Percentiles rank a stretch among this genome's conserved stretches.
Evolutionary conservation across 495 filamentous ascomycete species (phyloP).

Genomic region (Trichoderma gamsii): DNA sequence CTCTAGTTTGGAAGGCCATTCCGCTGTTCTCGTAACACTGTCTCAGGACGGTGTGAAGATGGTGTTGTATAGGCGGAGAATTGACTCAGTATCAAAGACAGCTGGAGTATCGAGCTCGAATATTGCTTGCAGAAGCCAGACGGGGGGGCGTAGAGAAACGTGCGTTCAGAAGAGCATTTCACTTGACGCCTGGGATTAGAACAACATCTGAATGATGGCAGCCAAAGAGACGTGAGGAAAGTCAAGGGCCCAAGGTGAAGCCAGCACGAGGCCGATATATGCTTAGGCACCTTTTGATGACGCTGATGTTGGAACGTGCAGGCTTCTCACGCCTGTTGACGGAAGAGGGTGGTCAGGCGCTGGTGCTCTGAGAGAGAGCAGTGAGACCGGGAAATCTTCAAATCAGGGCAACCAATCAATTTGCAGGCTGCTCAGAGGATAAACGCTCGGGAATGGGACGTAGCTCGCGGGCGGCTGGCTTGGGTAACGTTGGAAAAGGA

Average conservation of each 20-base stretch:
- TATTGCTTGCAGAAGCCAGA: neutral
- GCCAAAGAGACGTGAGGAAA: neutral
- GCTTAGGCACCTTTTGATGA: neutral
- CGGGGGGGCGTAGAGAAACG: neutral
- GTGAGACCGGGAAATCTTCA: neutral
- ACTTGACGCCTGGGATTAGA: neutral
- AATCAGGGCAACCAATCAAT: neutral
- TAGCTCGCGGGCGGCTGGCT: neutral
- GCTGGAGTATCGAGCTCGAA: neutral
- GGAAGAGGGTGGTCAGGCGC: neutral
- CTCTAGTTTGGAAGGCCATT: slow-evolving; percentile 46
- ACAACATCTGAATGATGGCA: neutral
- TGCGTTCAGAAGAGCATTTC: neutral
- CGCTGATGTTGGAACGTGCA: slow-evolving; percentile 5
- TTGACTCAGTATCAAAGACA: neutral
- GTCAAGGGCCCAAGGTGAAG: neutral
- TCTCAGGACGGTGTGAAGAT: neutral
- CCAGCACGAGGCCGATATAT: neutral
- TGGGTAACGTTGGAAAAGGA: neutral
- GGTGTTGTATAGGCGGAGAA: neutral
- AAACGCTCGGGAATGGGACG: neutral
- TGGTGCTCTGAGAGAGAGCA: neutral
- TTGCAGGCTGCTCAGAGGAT: neutral
- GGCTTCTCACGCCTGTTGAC: neutral
- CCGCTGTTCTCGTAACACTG: neutral